A percentile compares a stretch with the other conserved stretches of the same genome.
Evolutionary conservation across 345 rosid species (phyloP).

Genomic region (Excoecaria cochinchinensis): DNA sequence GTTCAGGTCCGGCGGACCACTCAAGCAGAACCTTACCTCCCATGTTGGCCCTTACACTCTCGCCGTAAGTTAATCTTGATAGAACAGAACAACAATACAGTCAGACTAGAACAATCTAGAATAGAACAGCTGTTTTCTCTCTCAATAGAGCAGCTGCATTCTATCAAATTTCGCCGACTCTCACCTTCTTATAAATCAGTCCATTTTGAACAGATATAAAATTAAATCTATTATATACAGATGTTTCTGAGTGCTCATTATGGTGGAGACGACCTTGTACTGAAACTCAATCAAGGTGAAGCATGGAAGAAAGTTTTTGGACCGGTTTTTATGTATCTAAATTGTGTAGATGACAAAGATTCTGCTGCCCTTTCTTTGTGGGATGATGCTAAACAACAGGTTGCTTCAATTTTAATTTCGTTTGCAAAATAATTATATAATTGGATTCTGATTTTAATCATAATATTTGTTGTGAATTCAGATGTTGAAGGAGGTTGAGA

Average conservation of each 20-base stretch:
- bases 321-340: conserved; percentile 81
- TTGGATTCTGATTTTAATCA: too few species aligned
- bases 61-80: conserved; percentile 47
- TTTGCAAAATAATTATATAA: too few species aligned
- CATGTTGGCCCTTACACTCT: conserved; percentile 88
- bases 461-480: background rate
- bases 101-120: too few species aligned
- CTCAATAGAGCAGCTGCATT: too few species aligned
- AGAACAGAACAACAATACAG: too few species aligned
- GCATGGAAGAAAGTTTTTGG: conserved; percentile 93
- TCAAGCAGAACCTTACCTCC: conserved; percentile 83
- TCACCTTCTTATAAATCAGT: too few species aligned
- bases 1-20: conserved; percentile 79
- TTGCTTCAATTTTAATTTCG: conserved; percentile 12
- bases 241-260: conserved; percentile 85
- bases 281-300: conserved; percentile 58
- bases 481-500: conserved; percentile 67
- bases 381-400: conserved; percentile 91
- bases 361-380: conserved; percentile 63
- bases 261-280: conserved; percentile 71
- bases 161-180: too few species aligned
- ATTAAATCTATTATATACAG: conserved; percentile 20
- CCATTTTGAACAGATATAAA: too few species aligned
- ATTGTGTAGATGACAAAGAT: conserved; percentile 51
- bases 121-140: too few species aligned